phyloP scores from a whole-genome alignment of 257 asterid genomes.

The Euphrasia confusa region DNA sequence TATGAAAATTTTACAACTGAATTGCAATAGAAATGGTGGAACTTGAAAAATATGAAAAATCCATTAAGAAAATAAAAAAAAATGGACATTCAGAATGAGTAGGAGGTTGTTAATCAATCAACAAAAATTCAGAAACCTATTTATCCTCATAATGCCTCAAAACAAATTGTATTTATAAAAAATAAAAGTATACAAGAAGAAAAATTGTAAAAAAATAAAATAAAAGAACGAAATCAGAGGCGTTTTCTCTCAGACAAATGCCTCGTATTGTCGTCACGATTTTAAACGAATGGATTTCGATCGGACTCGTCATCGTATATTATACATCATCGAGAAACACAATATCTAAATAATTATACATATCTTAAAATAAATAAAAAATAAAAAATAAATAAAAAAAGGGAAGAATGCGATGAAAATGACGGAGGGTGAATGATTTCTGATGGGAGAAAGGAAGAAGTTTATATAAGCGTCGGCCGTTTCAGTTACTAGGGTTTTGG shows the following conservation, averaged over 20 bases:
- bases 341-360: not conserved
- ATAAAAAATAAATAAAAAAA: not conserved
- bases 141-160: slow-evolving; percentile 33
- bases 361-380: not conserved
- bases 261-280: slow-evolving; percentile 74
- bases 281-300: slow-evolving; percentile 66
- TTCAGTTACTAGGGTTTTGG: not conserved
- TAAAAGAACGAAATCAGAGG: not conserved
- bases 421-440: not conserved
- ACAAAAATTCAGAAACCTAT: slow-evolving; percentile 20
- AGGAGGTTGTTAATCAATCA: slow-evolving; percentile 41
- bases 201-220: not conserved
- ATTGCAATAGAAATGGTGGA: too few species aligned
- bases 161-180: not conserved
- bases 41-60: not conserved
- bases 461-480: not conserved
- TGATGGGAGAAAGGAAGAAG: too few species aligned
- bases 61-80: not conserved
- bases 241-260: slow-evolving; percentile 81
- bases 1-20: too few species aligned
- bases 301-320: slow-evolving; percentile 85
- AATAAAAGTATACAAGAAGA: not conserved
- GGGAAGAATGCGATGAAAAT: not conserved
- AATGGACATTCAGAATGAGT: slow-evolving; percentile 42
- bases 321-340: slow-evolving; percentile 67